Evolutionary conservation across 257 asterid species (phyloP), one percentile per base, ranked within the genome.

Genomic region (Misopates orontium): DNA sequence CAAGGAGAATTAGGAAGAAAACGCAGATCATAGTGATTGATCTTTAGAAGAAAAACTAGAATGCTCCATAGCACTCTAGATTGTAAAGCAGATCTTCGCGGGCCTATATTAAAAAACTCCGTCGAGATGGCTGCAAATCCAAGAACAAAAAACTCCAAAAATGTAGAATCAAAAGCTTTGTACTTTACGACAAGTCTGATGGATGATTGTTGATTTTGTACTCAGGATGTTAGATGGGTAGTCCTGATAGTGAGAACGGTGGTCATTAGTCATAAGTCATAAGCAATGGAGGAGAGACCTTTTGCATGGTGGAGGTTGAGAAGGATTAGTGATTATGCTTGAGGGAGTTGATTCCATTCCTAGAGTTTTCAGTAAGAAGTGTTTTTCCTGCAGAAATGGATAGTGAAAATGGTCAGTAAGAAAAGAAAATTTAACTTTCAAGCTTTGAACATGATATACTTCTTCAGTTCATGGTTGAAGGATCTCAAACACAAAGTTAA

Each of bases 281-380:
- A 90, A 89, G 67, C 96, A 88, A 74, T 91, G 91, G 76, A 94
- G 96, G 76, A 94, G 98, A 73, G 95, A 89, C 80, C 98, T 85
- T 87, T 94, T 94, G 96, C 98, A 94, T 40, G 80, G 71, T 64
- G 96, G 98, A 76, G 96, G 81, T 50, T 86, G 89, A 32, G 97
- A 73, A 70, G 83, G 77, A 72, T 80, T 87, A 32, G 78, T 71
- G 60, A 72, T 74, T 25, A 83, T 72, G 74, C 82, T 75, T 17
- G 73, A 67, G 22, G 85, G 73, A 44, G 85, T 62, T 62, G 95
- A 75, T 39, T 91, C 97, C 88, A 88, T 80, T 82, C 98, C 98
- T 58, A 94, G 88, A 68, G 99, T 86, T 80, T 81, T 94, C 85
- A 84, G 68, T 56, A 94, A 76, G 87, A 91, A 94, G 71, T 88